Percentiles rank a stretch among this genome's conserved stretches.
phyloP scores from a whole-genome alignment of 306 rosid genomes.

The Vicia faba region DNA sequence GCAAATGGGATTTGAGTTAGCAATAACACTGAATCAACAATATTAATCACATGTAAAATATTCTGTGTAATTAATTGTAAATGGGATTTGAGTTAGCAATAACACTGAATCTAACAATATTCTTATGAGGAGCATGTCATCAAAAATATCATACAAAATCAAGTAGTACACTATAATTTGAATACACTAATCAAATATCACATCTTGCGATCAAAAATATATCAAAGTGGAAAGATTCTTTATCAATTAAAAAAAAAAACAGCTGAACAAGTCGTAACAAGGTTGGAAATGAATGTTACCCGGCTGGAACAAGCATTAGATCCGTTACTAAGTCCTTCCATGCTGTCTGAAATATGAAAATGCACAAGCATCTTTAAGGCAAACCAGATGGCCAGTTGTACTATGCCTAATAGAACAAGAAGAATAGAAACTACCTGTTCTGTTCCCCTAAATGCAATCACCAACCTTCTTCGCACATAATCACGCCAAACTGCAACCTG shows the following conservation, averaged over 20 bases:
- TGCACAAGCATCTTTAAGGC: conserved; percentile 31
- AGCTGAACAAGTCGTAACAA: conserved; percentile 24
- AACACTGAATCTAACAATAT: too few species aligned
- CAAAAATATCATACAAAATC: conserved; percentile 5
- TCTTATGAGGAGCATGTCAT: background rate
- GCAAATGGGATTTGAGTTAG: background rate
- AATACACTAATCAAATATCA: conserved; percentile 7
- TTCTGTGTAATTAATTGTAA: too few species aligned
- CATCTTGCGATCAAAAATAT: conserved; percentile 8
- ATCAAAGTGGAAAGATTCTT: conserved; percentile 17
- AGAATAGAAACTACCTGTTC: conserved; percentile 68
- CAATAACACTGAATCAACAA: background rate
- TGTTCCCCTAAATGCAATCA: conserved; percentile 94
- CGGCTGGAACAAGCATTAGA: conserved; percentile 82
- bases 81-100: too few species aligned
- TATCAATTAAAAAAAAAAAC: conserved; percentile 26
- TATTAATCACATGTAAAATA: too few species aligned
- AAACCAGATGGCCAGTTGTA: conserved; percentile 11
- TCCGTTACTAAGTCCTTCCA: conserved; percentile 95
- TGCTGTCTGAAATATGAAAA: conserved; percentile 56
- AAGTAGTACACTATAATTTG: conserved; percentile 5
- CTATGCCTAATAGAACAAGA: conserved; percentile 29
- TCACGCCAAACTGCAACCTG: conserved; percentile 99
- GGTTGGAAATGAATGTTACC: conserved; percentile 56
- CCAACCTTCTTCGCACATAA: conserved; percentile 67